Evolutionary conservation across 768 basidiomycete species (phyloP), one percentile per base, ranked within the genome.

Genomic region (Lyophyllum shimeji): DNA sequence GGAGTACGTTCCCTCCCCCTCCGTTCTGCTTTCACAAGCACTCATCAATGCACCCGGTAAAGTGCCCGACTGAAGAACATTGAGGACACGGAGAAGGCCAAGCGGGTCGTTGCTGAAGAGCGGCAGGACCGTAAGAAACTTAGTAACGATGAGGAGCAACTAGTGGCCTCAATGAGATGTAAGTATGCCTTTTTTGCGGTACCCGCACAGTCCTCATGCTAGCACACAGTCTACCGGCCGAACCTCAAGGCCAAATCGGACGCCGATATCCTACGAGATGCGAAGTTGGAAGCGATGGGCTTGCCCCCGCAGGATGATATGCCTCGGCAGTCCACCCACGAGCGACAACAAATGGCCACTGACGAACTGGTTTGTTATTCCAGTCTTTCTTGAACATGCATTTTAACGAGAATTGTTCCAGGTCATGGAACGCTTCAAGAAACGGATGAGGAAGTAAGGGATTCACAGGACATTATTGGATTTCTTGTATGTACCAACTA

Each of bases 381-480:
- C 7, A 13, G 15, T 9, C 4, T 5, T 7, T 40, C 6, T 8
- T 25, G 17, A 34, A n/a, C 11, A 31, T 21, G 17, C 42, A 21
- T 20, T n/a, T 20, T 23, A 23, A 46, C 20, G 24, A 25, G 45
- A 13, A 25, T 39, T 20, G 49, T 29, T 33, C 39, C 60, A 93
- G 90, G 91, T 92, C 52, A 91, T 95, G 91, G 94, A 96, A 71
- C 85, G 96, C 29, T 98, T 98, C 80, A 98, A 96, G 81, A 97
- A 98, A 74, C 78, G 95, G 55, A 93, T 94, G 90, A 83, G 89
- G 39, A 89, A 87, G 68, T 91, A 73, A 74, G 56, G 46, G 24
- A 23, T 50, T 39, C 23, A 15, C 37, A 2, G 25, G 11, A 24
- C 43, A 27, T 46, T n/a, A 47, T 34, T 51, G 44, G 42, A 55